These are phyloP conservation scores for Yarrowia phangngaensis DNA, from an alignment of 805 yeast genomes.

Conservation along the genomic window DNA sequence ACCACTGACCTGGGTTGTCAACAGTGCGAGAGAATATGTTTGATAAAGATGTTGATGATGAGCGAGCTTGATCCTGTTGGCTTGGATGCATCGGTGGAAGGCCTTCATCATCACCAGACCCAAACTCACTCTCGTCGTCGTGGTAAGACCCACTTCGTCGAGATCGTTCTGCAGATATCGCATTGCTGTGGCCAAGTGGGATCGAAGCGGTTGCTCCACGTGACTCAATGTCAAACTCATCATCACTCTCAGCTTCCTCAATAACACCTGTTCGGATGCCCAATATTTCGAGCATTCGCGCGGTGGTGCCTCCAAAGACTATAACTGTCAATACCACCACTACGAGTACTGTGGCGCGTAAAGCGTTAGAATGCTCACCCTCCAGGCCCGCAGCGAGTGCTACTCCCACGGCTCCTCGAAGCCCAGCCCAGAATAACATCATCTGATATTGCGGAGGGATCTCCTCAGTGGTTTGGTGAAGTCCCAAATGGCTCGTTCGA, in stretches of 20 bases:
- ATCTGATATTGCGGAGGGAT: conserved; percentile 93
- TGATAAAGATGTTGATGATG: conserved; percentile 30
- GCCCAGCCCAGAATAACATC: conserved; percentile 99
- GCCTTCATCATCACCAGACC: conserved; percentile 37
- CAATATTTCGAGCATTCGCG: conserved; percentile 92
- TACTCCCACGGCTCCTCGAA: conserved; percentile 98
- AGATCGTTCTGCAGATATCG: conserved; percentile 5
- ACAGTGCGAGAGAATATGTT: conserved; percentile 38
- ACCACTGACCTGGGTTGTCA: conserved; percentile 86
- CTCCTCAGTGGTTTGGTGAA: conserved; percentile 60
- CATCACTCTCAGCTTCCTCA: conserved; percentile 80
- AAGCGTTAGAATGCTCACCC: conserved; percentile 84
- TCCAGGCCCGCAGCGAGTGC: conserved; percentile 97
- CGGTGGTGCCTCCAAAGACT: conserved; percentile 96
- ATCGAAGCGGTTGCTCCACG: conserved; percentile 29
- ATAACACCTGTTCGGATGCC: conserved; percentile 90
- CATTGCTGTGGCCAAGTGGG: conserved; percentile 4
- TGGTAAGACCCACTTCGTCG: conserved; percentile 29
- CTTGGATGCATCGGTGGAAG: conserved; percentile 39
- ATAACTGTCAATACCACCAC: conserved; percentile 96
- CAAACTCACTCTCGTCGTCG: conserved; percentile 39
- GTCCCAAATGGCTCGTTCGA: conserved; percentile 36
- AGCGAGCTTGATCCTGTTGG: conserved; percentile 29
- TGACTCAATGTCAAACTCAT: conserved; percentile 85
- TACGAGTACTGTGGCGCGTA: conserved; percentile 90